Conservation (phyloP, 2,329 filamentous ascomycete species). For the Xylariales sp. region DNA sequence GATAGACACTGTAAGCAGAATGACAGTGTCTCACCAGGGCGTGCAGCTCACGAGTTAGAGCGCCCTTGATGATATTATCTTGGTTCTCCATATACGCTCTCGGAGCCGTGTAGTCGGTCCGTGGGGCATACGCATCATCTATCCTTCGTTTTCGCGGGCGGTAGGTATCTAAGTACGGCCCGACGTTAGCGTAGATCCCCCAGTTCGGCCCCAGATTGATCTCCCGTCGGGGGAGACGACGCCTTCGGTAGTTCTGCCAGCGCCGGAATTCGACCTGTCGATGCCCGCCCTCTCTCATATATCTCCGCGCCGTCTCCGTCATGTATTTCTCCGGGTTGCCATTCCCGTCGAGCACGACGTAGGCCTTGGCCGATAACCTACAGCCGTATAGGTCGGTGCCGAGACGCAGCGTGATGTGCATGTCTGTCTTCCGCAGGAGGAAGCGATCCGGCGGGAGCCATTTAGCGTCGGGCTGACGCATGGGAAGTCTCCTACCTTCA, state of each 20-base stretch:
- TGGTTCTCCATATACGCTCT: neutral
- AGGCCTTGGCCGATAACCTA: conserved; percentile 24
- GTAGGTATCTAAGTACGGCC: conserved; percentile 37
- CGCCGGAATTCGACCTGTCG: conserved; percentile 33
- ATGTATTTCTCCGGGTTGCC: conserved; percentile 31
- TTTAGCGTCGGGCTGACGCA: neutral
- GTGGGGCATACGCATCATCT: conserved; percentile 19
- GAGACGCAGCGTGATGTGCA: conserved; percentile 36
- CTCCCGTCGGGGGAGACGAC: conserved; percentile 3
- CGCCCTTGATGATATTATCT: conserved; percentile 7
- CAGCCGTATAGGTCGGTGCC: conserved; percentile 32
- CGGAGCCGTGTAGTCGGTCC: neutral
- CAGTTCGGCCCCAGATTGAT: conserved; percentile 27
- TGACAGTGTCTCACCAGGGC: conserved; percentile 11
- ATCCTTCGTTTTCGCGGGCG: conserved; percentile 16
- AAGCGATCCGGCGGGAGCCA: neutral
- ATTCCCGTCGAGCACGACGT: conserved; percentile 22
- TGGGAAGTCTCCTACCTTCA: neutral
- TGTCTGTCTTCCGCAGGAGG: conserved; percentile 22
- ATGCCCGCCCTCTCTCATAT: conserved; percentile 1
- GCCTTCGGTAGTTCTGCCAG: conserved; percentile 11
- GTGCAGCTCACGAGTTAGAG: conserved; percentile 22
- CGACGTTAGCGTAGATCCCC: conserved; percentile 35
- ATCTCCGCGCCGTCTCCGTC: conserved; percentile 11
- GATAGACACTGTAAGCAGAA: conserved; percentile 24